Base-by-base conservation (phyloP, 2,329 filamentous ascomycete genomes). In the Aspergillus fischeri region DNA sequence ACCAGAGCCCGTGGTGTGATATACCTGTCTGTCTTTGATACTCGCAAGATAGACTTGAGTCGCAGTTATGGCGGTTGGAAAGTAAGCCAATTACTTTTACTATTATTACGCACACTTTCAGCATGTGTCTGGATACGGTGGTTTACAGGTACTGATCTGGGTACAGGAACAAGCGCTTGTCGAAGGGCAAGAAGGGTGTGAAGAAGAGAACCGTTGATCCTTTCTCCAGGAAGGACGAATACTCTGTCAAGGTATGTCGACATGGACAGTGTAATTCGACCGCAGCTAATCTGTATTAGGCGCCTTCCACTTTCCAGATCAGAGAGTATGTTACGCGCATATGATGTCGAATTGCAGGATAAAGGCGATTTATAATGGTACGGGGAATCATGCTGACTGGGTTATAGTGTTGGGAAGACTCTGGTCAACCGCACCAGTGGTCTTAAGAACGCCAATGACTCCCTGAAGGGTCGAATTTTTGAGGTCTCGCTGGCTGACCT, bases 161-260 rank as follows among this genome's bases (percentile, higher is more conserved):
- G 57, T 57, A 28, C 71, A 92, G 89, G 91, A 99, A 99, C 89
- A 99, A 99, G 92, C 92, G 94, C 86, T 88, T 99, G 85, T 97
- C 94, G 70, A 99, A 99, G 88, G 94, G 94, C 84, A 99, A 97
- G 91, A 99, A 99, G 88, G 93, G 94, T 81, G 86, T 97, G 79
- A 97, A 97, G 91, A 97, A 99, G 93, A 93, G 93, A 84, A 93
- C 92, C 75, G 83, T 89, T 73, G 94, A 99, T 81, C 93, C 94
- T 75, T 97, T 97, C 86, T 86, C 92, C 75, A 90, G 93, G 79
- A 99, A 99, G 87, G 94, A 97, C 80, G 97, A 95, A 91, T 99
- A 92, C 84, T 90, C 89, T 75, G 88, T 99, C 82, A 97, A 97
- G 88, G 82, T 60, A 61, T 53, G 10, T 44, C 44, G 14, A 4